These are phyloP conservation scores for Gleditsia sinensis DNA, from an alignment of 306 rosid species.

Conservation along the genomic window DNA sequence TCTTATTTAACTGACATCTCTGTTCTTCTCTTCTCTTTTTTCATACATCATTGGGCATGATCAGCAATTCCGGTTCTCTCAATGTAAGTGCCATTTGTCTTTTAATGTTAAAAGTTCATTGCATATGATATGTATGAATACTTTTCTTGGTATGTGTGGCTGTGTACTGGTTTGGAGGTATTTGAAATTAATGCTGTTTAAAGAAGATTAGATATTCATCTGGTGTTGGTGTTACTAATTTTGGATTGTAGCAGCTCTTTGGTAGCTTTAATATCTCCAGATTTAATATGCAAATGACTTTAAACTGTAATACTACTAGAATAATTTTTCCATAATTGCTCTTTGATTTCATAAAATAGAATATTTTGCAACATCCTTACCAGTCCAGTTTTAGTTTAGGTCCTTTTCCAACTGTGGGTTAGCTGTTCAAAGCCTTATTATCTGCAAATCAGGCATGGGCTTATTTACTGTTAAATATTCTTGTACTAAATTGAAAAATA, in stretches of 20 bases:
- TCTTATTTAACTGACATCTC: conserved; percentile 51
- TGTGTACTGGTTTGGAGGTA: conserved; percentile 15
- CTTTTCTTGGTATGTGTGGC: conserved; percentile 1
- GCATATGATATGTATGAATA: conserved; percentile 22
- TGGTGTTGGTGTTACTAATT: conserved; percentile 22
- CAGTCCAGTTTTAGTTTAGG: neutral
- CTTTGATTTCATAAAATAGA: neutral
- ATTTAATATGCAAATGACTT: conserved; percentile 23
- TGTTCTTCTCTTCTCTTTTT: conserved; percentile 33
- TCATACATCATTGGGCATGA: conserved; percentile 46
- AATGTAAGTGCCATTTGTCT: conserved; percentile 66
- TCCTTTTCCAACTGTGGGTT: neutral
- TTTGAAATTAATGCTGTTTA: conserved; percentile 10
- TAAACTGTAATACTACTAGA: neutral
- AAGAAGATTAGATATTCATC: neutral
- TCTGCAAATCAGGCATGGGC: neutral
- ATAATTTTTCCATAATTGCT: neutral
- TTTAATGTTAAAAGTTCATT: conserved; percentile 24
- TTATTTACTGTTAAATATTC: neutral
- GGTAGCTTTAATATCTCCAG: conserved; percentile 10
- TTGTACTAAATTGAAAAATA: neutral
- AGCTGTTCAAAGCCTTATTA: neutral
- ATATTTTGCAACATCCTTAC: neutral
- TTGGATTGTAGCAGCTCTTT: neutral
- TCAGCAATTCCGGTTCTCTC: conserved; percentile 99